Percentiles rank a stretch among this genome's conserved stretches.
Conservation (phyloP, 2,329 filamentous ascomycete genomes). For the Sclerotinia trifoliorum region DNA sequence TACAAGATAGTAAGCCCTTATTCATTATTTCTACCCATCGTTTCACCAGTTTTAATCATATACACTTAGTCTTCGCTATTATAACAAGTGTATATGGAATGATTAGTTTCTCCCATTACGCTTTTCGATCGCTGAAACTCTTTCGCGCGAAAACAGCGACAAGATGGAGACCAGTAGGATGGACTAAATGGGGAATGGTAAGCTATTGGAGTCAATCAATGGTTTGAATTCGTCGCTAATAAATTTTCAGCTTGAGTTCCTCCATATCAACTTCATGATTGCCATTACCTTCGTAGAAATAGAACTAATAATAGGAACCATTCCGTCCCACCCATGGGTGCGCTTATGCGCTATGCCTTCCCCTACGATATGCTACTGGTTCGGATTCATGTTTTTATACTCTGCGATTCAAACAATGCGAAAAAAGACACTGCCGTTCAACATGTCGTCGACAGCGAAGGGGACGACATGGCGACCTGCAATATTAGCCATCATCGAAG, state of each 20-base stretch:
- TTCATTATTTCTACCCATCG: constrained; percentile 6
- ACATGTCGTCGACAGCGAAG: constrained; percentile 37
- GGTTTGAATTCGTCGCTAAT: constrained; percentile 11
- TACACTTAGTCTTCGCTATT: constrained; percentile 32
- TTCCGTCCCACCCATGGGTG: constrained; percentile 30
- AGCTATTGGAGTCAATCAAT: constrained; percentile 9
- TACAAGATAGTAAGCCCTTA: constrained; percentile 31
- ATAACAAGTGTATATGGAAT: constrained; percentile 35
- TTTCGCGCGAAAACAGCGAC: constrained; percentile 28
- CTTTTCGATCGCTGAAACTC: constrained; percentile 32
- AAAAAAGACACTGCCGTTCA: constrained; percentile 30
- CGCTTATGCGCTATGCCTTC: constrained; percentile 36
- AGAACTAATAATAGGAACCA: constrained; percentile 33
- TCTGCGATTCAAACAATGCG: constrained; percentile 32
- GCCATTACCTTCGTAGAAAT: constrained; percentile 33
- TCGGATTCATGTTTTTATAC: constrained; percentile 31
- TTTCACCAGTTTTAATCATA: not conserved
- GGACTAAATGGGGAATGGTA: constrained; percentile 37
- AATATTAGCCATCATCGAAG: constrained; percentile 33
- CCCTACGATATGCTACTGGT: constrained; percentile 34
- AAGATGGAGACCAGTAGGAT: constrained; percentile 35
- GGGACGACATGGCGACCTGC: constrained; percentile 33
- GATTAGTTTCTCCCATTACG: constrained; percentile 36
- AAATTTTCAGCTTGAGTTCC: constrained; percentile 30
- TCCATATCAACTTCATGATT: constrained; percentile 34